Conservation (phyloP, 371 early-diverging fungal species). For the Dinochytrium kinnereticum region DNA sequence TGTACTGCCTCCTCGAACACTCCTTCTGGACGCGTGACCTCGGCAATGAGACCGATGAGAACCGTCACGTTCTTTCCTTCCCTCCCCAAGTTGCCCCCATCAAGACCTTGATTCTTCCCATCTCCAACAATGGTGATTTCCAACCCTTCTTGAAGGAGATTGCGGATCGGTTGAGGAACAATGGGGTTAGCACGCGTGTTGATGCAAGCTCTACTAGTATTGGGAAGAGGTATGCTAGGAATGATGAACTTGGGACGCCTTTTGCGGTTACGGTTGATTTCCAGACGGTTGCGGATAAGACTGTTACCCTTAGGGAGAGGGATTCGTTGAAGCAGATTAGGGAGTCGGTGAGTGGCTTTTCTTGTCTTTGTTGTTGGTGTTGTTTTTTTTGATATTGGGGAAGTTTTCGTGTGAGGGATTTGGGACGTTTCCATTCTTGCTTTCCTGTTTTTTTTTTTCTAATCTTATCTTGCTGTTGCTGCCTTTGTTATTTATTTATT, state of each 20-base stretch:
- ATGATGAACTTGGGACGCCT: constrained; percentile 99
- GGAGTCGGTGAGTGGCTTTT: constrained; percentile 57
- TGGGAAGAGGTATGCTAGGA: constrained; percentile 97
- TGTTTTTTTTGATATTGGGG: not conserved
- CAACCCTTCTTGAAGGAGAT: constrained; percentile 69
- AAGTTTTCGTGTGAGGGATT: not conserved
- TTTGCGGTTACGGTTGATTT: constrained; percentile 99
- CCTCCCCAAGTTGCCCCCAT: constrained; percentile 91
- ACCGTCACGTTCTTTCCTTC: constrained; percentile 89
- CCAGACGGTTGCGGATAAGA: constrained; percentile 91
- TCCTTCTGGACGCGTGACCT: constrained; percentile 87
- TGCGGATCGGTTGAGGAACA: constrained; percentile 62
- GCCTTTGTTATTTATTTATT: no score
- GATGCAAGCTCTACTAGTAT: constrained; percentile 93
- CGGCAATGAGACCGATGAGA: constrained; percentile 73
- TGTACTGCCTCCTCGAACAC: constrained; percentile 98
- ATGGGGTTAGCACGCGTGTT: constrained; percentile 75
- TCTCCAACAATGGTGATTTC: constrained; percentile 82
- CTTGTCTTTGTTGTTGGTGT: not conserved
- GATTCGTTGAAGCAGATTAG: constrained; percentile 97
- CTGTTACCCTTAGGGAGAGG: constrained; percentile 97
- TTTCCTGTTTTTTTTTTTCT: constrained; percentile 11
- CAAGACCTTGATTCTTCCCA: constrained; percentile 92
- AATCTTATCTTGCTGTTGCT: no score
- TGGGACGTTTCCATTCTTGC: not conserved